Evolutionary conservation across 2,329 filamentous ascomycete genomes (phyloP).

Genomic region (Coleophoma crateriformis): DNA sequence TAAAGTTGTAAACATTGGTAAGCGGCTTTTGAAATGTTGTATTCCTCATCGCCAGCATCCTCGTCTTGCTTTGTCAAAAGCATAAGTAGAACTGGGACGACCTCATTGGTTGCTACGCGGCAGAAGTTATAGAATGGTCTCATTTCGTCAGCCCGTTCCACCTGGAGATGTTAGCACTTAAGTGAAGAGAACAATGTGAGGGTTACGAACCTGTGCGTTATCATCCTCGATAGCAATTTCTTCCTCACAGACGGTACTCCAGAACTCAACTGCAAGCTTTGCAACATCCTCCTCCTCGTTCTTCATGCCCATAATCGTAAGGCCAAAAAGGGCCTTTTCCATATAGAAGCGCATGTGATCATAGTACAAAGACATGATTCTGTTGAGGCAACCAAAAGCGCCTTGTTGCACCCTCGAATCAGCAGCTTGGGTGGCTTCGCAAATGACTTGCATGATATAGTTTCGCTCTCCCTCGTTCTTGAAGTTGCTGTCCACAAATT

Average conservation of each 20-base stretch:
- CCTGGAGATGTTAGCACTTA: constrained; percentile 8
- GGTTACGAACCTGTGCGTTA: constrained; percentile 64
- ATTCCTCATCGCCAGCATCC: constrained; percentile 93
- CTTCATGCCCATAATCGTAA: constrained; percentile 99
- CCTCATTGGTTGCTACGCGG: constrained; percentile 85
- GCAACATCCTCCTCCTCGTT: constrained; percentile 95
- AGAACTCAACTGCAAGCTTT: constrained; percentile 97
- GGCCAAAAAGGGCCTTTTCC: constrained; percentile 97
- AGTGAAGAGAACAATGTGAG: background rate
- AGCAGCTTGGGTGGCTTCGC: constrained; percentile 92
- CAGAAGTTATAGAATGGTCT: constrained; percentile 95
- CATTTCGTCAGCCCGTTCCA: constrained; percentile 44
- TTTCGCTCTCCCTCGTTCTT: constrained; percentile 98
- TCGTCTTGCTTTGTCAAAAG: constrained; percentile 97
- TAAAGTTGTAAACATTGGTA: constrained; percentile 97
- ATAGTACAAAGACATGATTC: constrained; percentile 98
- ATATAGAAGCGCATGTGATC: constrained; percentile 99
- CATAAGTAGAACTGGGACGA: constrained; percentile 83
- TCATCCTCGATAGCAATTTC: constrained; percentile 98
- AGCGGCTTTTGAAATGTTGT: constrained; percentile 89
- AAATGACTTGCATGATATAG: constrained; percentile 99
- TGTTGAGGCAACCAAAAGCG: constrained; percentile 93
- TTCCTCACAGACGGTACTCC: constrained; percentile 99
- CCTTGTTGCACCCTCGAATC: constrained; percentile 92
- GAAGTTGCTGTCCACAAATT: constrained; percentile 98